Evolutionary conservation across 2,329 filamentous ascomycete genomes (phyloP), one percentile per base, ranked within the genome.

Genomic region (Diaporthe batatas): DNA sequence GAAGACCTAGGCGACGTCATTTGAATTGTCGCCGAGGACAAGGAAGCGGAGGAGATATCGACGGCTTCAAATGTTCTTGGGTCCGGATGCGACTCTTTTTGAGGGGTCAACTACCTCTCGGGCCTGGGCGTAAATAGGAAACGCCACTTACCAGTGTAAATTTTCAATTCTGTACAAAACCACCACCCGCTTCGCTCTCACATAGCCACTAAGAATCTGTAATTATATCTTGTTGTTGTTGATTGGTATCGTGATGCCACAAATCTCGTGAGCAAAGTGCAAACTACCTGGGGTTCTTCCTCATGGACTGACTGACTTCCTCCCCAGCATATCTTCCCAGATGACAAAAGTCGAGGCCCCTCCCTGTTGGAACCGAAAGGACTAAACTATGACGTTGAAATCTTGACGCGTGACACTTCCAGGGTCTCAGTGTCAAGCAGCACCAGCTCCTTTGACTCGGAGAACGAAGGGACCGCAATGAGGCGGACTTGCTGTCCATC

Each of bases 391-490:
- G 18, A 77, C 70, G 57, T 75, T 72, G 69, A 90, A 87, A 91
- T 89, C 78, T 89, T 91, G 29, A 98, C 85, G 64, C 89, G 85
- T 76, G 95, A 92, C 0, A 93, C 91, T 59, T 95, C 93, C 73
- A 98, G 82, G 1, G 93, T 97, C 82, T 98, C 95, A 58, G 91
- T 86, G 83, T 99, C 96, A 14, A 99, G 84, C 68, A 99, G 79
- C 0, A 98, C 91, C 29, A 99, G 79, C 83, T 97, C 91, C 23
- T 92, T 92, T 0, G 93, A 95, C 75, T 92, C 87, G 1, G 89
- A 87, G 80, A 98, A 99, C 29, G 89, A 92, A 0, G 97, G 97
- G 51, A 99, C 89, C 0, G 94, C 88, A n/a, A 99, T 85, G 4
- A 98, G 84, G 54, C 94, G 88, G 11, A 98, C 93, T 23, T 84